Conservation (phyloP, 2,329 filamentous ascomycete species). For the Bretziella fagacearum region DNA sequence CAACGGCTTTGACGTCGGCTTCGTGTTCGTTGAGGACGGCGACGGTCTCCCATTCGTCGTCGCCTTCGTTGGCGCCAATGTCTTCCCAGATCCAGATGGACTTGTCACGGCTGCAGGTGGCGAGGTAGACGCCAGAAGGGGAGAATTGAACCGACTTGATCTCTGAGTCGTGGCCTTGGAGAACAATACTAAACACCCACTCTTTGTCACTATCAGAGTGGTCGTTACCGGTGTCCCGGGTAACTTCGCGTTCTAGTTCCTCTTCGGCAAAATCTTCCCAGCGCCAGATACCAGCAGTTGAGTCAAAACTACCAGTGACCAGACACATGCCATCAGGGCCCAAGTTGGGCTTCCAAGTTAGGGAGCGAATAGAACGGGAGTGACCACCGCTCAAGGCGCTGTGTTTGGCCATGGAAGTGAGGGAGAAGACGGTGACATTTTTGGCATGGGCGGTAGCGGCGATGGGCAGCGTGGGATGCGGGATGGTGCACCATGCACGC, state of each 20-base stretch:
- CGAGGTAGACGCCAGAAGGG: conserved; percentile 59
- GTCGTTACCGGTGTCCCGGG: conserved; percentile 17
- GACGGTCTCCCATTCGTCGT: conserved; percentile 93
- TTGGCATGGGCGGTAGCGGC: conserved; percentile 81
- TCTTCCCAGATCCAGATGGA: conserved; percentile 98
- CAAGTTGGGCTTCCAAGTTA: conserved; percentile 70
- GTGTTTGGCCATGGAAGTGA: conserved; percentile 62
- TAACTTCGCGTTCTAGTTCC: conserved; percentile 15
- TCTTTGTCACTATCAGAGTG: conserved; percentile 40
- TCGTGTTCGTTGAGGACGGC: conserved; percentile 90
- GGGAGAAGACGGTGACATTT: conserved; percentile 74
- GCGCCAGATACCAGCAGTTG: conserved; percentile 72
- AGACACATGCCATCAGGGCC: conserved; percentile 51
- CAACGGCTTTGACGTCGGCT: conserved; percentile 84
- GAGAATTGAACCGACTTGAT: conserved; percentile 67
- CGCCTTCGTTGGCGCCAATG: conserved; percentile 51
- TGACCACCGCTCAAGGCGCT: conserved; percentile 74
- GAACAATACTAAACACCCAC: conserved; percentile 80
- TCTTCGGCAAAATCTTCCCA: conserved; percentile 27
- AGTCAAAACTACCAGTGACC: conserved; percentile 86
- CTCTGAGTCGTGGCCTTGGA: conserved; percentile 91
- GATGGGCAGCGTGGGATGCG: conserved; percentile 74
- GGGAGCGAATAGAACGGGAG: conserved; percentile 70
- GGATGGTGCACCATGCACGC: conserved; percentile 71
- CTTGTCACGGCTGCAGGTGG: conserved; percentile 85